These are phyloP conservation scores for Ilyonectria sp. DNA, from an alignment of 2,329 filamentous ascomycete species.

Conservation along the genomic window DNA sequence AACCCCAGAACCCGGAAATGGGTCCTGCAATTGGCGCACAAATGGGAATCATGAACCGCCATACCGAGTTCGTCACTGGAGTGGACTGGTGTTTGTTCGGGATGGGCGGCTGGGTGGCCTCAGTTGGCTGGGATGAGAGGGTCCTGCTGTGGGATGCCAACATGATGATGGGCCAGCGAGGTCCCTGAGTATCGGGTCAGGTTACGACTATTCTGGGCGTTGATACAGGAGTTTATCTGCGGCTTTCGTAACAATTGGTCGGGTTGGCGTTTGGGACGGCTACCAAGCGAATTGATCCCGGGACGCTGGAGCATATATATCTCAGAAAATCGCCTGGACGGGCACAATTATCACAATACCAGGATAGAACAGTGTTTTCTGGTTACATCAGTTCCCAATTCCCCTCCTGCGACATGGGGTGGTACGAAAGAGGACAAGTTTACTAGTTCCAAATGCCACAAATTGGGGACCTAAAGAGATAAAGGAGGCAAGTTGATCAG, in stretches of 20 bases:
- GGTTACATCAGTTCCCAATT: not conserved
- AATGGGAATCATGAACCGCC: constrained; percentile 88
- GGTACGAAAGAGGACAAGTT: not conserved
- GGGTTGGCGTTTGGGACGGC: constrained; percentile 18
- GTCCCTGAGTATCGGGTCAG: constrained; percentile 28
- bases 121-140: constrained; percentile 93
- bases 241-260: constrained; percentile 11
- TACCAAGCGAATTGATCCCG: constrained; percentile 1
- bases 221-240: constrained; percentile 28
- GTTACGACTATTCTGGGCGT: constrained; percentile 36
- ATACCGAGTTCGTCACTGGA: constrained; percentile 96
- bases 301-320: not conserved
- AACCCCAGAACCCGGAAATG: constrained; percentile 53
- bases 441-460: not conserved
- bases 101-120: constrained; percentile 94
- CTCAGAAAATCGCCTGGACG: not conserved
- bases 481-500: not conserved
- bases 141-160: constrained; percentile 93
- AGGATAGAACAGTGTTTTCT: not conserved
- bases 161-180: constrained; percentile 56
- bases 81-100: constrained; percentile 99
- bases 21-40: constrained; percentile 73
- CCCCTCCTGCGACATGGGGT: not conserved
- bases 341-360: not conserved
- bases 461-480: not conserved